Base-by-base conservation (phyloP, 805 yeast genomes). In the Ogataea nitratoaversa region DNA sequence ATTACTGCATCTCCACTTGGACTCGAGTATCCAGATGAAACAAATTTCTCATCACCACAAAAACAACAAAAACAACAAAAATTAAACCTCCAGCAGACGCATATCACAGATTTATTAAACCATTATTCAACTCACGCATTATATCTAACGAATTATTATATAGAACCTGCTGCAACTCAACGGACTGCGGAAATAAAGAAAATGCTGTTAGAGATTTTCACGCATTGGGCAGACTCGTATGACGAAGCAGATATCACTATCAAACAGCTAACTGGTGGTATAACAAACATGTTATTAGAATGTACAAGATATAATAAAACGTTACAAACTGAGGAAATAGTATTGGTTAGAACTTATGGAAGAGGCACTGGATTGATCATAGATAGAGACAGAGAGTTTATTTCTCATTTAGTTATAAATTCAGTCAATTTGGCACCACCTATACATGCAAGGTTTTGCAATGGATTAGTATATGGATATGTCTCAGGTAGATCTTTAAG, bases 381-480 rank as follows among this genome's bases (percentile, higher is more conserved):
- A 25, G 89, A 84, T 59, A 66, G 93, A 47, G 80, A 80, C 48
- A 65, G 89, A 28, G 93, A 84, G 56, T 81, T 78, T 53, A 80
- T 82, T 16, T 80, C 84, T 41, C 91, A 84, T 56, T 55, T 79
- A 36, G 74, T 78, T 38, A 68, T 84, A 37, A 71, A 79, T 49
- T 69, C 81, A 3, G 65, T 78, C 32, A 66, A 68, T 3, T 68
- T 84, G 45, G 91, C 91, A 0, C 87, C 93, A 1, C 71, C 80
- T 1, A 71, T 84, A 19, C 76, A 75, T 54, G 82, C 85, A 4
- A 63, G 84, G 37, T 82, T 84, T 50, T 74, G 77, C 25, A 84
- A 84, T 57, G 93, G 93, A 0, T 67, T 84, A 32, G 74, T 84
- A 11, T 84, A 84, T 53, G 89, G 86, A 5, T 84, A 66, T 52